Evolutionary conservation across 495 filamentous ascomycete genomes (phyloP).

Genomic region (Penicillium arizonense): DNA sequence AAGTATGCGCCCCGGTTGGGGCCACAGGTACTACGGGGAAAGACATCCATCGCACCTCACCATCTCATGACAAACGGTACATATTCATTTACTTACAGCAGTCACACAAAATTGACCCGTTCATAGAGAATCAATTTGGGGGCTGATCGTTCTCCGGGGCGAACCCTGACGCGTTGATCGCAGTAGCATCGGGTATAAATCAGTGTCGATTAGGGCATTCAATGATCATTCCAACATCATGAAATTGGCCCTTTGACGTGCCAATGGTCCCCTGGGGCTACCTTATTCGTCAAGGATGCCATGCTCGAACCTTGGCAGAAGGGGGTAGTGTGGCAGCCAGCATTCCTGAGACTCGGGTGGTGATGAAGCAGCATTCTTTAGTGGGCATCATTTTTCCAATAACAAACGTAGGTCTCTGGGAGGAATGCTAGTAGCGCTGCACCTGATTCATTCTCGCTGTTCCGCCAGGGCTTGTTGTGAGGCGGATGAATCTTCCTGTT

Average conservation of each 20-base stretch:
- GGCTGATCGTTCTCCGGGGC: not conserved
- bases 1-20: too few relatives aligned
- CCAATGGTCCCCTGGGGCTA: not conserved
- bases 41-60: too few relatives aligned
- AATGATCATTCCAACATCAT: conserved; percentile 7
- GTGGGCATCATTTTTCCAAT: conserved; percentile 25
- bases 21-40: too few relatives aligned
- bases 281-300: conserved; percentile 1
- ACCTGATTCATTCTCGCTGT: conserved; percentile 1
- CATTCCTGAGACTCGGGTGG: conserved; percentile 34
- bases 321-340: conserved; percentile 23
- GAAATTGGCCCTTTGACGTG: not conserved
- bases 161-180: too few relatives aligned
- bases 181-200: not conserved
- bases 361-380: conserved; percentile 40
- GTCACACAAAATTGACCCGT: too few relatives aligned
- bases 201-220: not conserved
- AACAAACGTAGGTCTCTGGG: conserved; percentile 30
- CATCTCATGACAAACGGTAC: too few relatives aligned
- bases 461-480: conserved; percentile 15
- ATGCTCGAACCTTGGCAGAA: conserved; percentile 5
- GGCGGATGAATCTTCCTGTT: not conserved
- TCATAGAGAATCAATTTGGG: too few relatives aligned
- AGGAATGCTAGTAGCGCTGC: conserved; percentile 11
- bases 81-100: too few relatives aligned